Evolutionary conservation across 2,329 filamentous ascomycete genomes (phyloP).

Genomic region (Diplodia scrobiculata): DNA sequence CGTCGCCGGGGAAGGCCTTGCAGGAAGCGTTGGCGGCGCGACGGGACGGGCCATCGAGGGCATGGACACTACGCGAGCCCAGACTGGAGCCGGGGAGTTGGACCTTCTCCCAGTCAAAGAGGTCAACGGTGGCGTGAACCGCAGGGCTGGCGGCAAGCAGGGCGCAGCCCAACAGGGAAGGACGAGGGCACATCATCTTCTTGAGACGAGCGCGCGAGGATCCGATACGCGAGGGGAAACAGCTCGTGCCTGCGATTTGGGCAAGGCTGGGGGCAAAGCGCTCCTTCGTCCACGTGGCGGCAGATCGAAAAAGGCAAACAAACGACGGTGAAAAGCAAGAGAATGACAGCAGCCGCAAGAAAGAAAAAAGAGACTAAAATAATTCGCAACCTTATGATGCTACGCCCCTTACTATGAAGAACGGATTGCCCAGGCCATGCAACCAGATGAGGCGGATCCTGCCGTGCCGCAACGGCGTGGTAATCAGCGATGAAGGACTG

Average conservation of each 20-base stretch:
- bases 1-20: constrained; percentile 53
- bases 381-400: constrained; percentile 9
- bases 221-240: constrained; percentile 18
- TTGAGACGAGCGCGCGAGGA: background rate
- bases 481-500: constrained; percentile 1
- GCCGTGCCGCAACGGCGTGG: background rate
- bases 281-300: background rate
- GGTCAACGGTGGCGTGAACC: constrained; percentile 3
- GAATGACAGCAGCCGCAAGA: background rate
- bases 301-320: background rate
- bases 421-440: background rate
- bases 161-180: constrained; percentile 6
- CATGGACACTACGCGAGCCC: background rate
- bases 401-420: background rate
- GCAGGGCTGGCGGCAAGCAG: constrained; percentile 20
- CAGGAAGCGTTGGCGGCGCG: constrained; percentile 38
- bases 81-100: background rate
- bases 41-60: background rate
- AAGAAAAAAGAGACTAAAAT: background rate
- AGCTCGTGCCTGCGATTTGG: background rate
- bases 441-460: background rate
- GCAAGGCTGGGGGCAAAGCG: background rate
- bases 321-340: background rate
- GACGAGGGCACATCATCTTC: constrained; percentile 9
- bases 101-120: constrained; percentile 25